Evolutionary conservation across 768 basidiomycete species (phyloP), one percentile per base, ranked within the genome.

Genomic region (Xerocomellus intermedius): DNA sequence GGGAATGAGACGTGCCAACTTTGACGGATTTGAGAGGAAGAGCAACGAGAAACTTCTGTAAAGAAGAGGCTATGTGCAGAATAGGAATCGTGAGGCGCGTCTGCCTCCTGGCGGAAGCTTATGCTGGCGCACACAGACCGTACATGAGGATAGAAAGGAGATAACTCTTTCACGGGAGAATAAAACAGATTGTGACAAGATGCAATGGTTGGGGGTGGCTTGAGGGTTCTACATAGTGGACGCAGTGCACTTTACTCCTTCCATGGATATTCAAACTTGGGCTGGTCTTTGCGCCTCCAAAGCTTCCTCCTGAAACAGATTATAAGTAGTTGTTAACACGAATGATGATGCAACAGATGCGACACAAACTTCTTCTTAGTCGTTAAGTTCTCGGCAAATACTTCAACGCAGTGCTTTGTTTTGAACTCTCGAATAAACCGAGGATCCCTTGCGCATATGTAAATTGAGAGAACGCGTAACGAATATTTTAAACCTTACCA

Each of bases 381-480:
- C 0, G 84, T 77, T 0, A 85, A 48, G 65, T 98, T 87, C 67
- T 96, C 93, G 0, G 77, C 91, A 68, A 87, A 97, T 4, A 94
- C 83, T 65, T 98, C 94, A 8, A 88, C 64, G 63, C 91, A 92
- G 64, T 96, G 61, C 64, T 92, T 80, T 3, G 80, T 71, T 74
- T 95, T 98, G 80, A 96, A 98, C 64, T 89, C 84, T 30, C 94
- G 87, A 62, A 98, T 94, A 73, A 96, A 98, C 0, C 89, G 86
- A 24, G 96, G 96, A 67, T 98, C 96, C 94, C 92, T 94, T 58
- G 0, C 10, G 30, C 42, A 38, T 1, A 9, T 42, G 45, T 5
- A 49, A 42, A 33, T 30, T 33, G 45, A 35, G 46, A 42, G 16
- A 42, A 30, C n/a, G 4, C 1, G 42, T 21, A 2, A 38, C 16